Conservation (phyloP, 129 eudicot species). For the Chrysanthemum lavandulifolium region DNA sequence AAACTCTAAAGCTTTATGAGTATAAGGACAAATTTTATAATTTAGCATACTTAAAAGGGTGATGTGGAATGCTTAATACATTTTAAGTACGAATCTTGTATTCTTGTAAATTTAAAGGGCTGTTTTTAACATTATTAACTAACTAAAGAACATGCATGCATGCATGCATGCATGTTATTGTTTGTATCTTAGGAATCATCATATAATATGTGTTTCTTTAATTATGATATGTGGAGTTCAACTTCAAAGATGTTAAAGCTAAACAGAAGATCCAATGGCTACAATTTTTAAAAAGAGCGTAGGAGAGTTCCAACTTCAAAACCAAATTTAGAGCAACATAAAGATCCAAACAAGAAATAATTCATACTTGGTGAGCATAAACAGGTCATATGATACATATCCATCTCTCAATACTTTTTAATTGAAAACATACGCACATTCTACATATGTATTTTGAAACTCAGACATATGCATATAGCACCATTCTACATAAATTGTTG, state of each 20-base stretch:
- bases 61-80: no score
- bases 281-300: background rate
- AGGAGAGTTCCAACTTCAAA: constrained; percentile 11
- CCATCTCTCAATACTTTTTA: constrained; percentile 10
- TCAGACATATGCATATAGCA: constrained; percentile 5
- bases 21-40: no score
- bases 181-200: no score
- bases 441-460: constrained; percentile 4
- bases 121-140: no score
- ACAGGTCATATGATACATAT: background rate
- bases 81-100: no score
- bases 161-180: no score
- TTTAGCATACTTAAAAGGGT: no score
- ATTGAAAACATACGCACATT: constrained; percentile 1
- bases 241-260: background rate
- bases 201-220: no score
- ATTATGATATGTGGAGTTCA: no score
- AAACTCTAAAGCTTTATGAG: no score
- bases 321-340: constrained; percentile 6
- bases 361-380: background rate
- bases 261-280: constrained; percentile 5
- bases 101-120: no score
- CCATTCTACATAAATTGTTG: background rate
- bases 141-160: no score
- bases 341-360: background rate